Conservation (phyloP, 2,329 filamentous ascomycete genomes). For the Bipolaris cookei region DNA sequence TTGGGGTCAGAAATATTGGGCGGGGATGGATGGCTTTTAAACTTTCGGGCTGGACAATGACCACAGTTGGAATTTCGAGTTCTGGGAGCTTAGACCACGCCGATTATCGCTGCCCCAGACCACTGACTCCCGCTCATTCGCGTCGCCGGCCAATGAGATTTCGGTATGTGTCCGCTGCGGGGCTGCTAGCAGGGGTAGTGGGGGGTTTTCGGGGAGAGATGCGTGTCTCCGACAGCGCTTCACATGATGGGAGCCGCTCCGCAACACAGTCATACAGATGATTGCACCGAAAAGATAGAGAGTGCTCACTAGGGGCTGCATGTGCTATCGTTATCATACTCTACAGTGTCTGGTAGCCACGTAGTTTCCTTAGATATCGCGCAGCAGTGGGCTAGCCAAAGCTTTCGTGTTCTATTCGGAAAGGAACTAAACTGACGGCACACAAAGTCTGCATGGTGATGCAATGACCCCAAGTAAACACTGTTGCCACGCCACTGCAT, state of each 20-base stretch:
- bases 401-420: not conserved
- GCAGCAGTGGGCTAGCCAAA: not conserved
- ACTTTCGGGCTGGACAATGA: slow-evolving; percentile 11
- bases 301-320: not conserved
- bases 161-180: not conserved
- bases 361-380: not conserved
- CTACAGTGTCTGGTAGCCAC: not conserved
- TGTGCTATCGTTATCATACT: not conserved
- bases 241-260: not conserved
- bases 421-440: not conserved
- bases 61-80: slow-evolving; percentile 18
- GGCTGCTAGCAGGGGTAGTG: slow-evolving; percentile 15
- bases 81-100: slow-evolving; percentile 23
- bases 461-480: not conserved
- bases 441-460: slow-evolving; percentile 4
- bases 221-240: slow-evolving; percentile 26
- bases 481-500: not conserved
- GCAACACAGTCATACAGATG: slow-evolving; percentile 16
- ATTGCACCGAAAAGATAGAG: not conserved
- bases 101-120: slow-evolving; percentile 23
- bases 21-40: slow-evolving; percentile 39
- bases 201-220: slow-evolving; percentile 26
- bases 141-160: slow-evolving; percentile 13
- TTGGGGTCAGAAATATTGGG: slow-evolving; percentile 29
- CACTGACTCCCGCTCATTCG: slow-evolving; percentile 7